These are phyloP conservation scores for Musa itinerans DNA, from an alignment of 176 grass and related monocot species.

Conservation along the genomic window DNA sequence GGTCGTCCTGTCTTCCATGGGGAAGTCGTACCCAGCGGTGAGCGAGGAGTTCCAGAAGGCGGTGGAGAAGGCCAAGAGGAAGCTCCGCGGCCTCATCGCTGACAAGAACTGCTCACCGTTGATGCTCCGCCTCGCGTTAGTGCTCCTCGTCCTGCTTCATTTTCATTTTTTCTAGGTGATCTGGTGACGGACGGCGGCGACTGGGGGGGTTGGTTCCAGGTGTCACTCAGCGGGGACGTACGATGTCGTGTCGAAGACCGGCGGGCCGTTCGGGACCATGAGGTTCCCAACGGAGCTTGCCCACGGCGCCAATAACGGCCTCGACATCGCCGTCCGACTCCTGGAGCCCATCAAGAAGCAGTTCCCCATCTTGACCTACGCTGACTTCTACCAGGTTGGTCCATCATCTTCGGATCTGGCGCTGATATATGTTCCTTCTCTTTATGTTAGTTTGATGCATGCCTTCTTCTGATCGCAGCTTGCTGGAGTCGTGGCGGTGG, in stretches of 20 bases:
- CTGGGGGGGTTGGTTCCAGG: not conserved
- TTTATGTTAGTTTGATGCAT: too few relatives aligned
- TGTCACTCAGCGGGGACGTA: constrained; percentile 18
- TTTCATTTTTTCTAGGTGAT: not conserved
- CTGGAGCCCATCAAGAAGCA: constrained; percentile 21
- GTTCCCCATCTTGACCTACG: constrained; percentile 7
- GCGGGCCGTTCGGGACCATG: constrained; percentile 15
- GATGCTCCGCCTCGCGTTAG: constrained; percentile 17
- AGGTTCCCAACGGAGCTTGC: not conserved
- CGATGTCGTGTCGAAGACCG: not conserved
- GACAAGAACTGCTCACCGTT: constrained; percentile 20
- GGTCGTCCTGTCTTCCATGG: not conserved
- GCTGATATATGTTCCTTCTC: not conserved
- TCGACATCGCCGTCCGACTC: constrained; percentile 2
- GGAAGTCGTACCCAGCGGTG: constrained; percentile 16
- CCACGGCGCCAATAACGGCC: constrained; percentile 2
- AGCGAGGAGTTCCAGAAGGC: constrained; percentile 16
- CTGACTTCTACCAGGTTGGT: constrained; percentile 20
- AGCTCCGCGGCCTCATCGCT: constrained; percentile 15
- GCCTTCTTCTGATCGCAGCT: not conserved
- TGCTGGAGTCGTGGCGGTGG: constrained; percentile 12
- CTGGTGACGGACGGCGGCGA: not conserved
- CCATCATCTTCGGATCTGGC: too few relatives aligned
- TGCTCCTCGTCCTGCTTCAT: not conserved
- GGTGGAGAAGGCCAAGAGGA: constrained; percentile 10